phyloP scores from a whole-genome alignment of 768 basidiomycete species.

The Lactarius sanguifluus region DNA sequence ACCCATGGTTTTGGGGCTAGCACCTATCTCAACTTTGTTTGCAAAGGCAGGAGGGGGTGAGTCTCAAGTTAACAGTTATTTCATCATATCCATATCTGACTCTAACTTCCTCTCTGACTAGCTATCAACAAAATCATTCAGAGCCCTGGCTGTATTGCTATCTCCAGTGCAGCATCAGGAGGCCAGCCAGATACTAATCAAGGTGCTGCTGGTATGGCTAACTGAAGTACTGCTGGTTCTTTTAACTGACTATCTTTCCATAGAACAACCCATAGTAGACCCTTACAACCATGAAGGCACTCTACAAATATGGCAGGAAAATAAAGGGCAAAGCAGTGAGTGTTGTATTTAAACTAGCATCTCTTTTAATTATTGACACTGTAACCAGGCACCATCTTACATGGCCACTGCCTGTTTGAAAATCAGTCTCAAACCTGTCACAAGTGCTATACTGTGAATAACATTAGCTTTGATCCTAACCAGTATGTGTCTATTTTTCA shows the following conservation, averaged over 20 bases:
- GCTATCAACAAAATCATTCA: constrained; percentile 24
- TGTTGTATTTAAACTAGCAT: background rate
- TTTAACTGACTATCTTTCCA: background rate
- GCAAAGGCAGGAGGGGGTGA: constrained; percentile 21
- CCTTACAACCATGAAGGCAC: constrained; percentile 24
- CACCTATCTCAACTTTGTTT: constrained; percentile 12
- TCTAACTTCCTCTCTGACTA: background rate
- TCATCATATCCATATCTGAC: background rate
- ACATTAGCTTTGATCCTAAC: constrained; percentile 29
- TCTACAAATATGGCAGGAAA: constrained; percentile 24
- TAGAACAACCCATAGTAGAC: constrained; percentile 13
- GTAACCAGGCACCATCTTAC: constrained; percentile 18
- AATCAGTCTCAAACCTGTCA: background rate
- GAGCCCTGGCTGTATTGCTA: constrained; percentile 15
- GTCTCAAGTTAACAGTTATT: background rate
- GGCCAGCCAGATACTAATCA: constrained; percentile 12
- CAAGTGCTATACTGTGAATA: constrained; percentile 28
- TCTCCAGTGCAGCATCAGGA: constrained; percentile 25
- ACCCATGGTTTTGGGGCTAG: background rate
- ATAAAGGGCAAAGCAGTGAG: constrained; percentile 8
- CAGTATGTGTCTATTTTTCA: constrained; percentile 5
- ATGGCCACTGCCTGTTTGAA: constrained; percentile 22
- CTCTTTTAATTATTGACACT: background rate
- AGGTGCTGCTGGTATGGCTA: background rate
- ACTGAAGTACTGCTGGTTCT: background rate